Evolutionary conservation across 176 grass and related monocot genomes (phyloP).

Genomic region (Musa beccarii): DNA sequence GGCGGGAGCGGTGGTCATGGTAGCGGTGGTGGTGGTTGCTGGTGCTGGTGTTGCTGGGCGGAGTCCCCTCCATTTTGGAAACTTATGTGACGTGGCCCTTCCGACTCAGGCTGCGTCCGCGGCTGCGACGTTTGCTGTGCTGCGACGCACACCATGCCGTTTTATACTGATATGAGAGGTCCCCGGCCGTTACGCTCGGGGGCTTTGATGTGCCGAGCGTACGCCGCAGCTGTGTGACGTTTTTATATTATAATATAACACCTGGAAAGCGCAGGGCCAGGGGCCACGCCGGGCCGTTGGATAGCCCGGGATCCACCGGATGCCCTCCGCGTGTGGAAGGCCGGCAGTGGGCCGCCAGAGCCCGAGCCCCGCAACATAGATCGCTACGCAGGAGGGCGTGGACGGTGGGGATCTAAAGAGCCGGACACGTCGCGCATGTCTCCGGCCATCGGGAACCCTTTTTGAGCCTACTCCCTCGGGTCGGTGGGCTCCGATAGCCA

Average conservation of each 20-base stretch:
- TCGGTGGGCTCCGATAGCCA: too few species aligned
- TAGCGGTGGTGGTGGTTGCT: background rate
- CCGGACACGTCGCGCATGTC: background rate
- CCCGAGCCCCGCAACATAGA: background rate
- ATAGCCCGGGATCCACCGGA: background rate
- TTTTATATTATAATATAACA: background rate
- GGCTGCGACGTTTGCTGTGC: background rate
- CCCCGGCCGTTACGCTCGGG: background rate
- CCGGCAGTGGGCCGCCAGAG: background rate
- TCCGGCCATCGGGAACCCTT: background rate
- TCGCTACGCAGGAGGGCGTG: background rate
- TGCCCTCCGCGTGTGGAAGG: background rate
- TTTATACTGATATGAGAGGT: background rate
- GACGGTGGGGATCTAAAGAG: background rate
- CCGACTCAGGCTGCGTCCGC: background rate
- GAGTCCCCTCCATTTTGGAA: background rate
- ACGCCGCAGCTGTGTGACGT: background rate
- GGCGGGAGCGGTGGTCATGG: background rate
- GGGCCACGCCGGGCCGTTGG: background rate
- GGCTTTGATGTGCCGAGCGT: background rate
- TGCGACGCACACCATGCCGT: background rate
- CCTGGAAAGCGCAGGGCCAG: background rate
- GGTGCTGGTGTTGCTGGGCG: background rate
- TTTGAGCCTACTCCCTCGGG: background rate
- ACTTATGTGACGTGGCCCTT: background rate